A percentile compares a stretch with the other conserved stretches of the same genome.
Conservation (phyloP, 2,329 filamentous ascomycete genomes). For the Pleurostoma richardsiae region DNA sequence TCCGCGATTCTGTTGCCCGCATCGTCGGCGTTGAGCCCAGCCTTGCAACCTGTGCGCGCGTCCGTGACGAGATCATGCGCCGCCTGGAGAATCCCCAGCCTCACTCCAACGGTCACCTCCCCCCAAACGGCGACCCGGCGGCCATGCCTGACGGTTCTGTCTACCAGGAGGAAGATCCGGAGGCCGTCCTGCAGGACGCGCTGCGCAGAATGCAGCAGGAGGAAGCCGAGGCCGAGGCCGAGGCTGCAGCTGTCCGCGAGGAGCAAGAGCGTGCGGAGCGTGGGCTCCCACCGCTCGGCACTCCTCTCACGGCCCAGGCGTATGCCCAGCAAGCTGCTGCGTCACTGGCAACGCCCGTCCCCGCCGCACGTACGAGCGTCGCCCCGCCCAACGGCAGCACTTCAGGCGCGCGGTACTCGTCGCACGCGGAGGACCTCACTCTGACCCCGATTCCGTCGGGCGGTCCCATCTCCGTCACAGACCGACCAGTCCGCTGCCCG, state of each 20-base stretch:
- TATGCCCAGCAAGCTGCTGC: constrained; percentile 16
- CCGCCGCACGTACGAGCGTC: constrained; percentile 7
- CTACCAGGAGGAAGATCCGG: constrained; percentile 48
- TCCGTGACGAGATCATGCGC: constrained; percentile 52
- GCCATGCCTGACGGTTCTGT: constrained; percentile 17
- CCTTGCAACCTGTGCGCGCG: constrained; percentile 49
- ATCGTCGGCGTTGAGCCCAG: constrained; percentile 50
- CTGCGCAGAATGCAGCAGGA: constrained; percentile 54
- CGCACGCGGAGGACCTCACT: constrained; percentile 37
- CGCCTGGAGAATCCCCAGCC: constrained; percentile 24
- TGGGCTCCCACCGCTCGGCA: constrained; percentile 19
- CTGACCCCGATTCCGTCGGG: constrained; percentile 51
- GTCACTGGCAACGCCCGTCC: background rate
- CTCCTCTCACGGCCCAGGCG: constrained; percentile 13
- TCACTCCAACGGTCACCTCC: constrained; percentile 10
- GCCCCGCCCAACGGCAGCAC: constrained; percentile 10
- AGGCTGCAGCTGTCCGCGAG: constrained; percentile 48
- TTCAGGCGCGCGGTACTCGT: constrained; percentile 1
- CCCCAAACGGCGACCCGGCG: constrained; percentile 14
- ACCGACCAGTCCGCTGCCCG: constrained; percentile 50
- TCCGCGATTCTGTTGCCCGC: constrained; percentile 52
- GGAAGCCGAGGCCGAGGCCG: constrained; percentile 53
- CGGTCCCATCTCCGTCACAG: constrained; percentile 36
- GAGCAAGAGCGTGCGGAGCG: constrained; percentile 45
- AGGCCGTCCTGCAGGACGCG: constrained; percentile 54